Evolutionary conservation across 257 asterid genomes (phyloP).

Genomic region (Solanum medicagineum): DNA sequence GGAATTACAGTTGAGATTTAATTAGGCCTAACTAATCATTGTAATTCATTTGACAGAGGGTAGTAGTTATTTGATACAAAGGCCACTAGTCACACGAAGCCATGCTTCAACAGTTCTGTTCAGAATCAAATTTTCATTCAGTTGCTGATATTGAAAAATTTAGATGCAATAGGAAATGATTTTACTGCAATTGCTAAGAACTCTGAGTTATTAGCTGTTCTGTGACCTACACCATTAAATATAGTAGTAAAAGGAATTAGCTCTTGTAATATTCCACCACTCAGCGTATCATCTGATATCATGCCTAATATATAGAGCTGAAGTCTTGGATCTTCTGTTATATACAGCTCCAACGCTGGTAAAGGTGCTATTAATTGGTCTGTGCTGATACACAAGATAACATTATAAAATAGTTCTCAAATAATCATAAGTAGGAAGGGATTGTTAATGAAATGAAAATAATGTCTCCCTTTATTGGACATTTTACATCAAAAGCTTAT

Average conservation of each 20-base stretch:
- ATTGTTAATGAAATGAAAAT: neutral
- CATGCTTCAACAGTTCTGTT: neutral
- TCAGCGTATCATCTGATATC: neutral
- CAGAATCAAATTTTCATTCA: neutral
- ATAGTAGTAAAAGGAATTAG: neutral
- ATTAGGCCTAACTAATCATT: neutral
- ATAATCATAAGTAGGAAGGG: neutral
- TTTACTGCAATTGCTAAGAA: neutral
- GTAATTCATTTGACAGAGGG: neutral
- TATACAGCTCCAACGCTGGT: neutral
- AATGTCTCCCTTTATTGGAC: neutral
- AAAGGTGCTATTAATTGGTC: neutral
- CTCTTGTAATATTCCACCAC: neutral
- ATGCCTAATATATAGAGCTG: neutral
- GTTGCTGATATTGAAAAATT: neutral
- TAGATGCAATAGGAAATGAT: neutral
- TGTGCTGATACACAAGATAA: neutral
- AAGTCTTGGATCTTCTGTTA: neutral
- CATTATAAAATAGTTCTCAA: neutral
- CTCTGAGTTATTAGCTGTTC: neutral
- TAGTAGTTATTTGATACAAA: neutral
- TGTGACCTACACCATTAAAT: neutral
- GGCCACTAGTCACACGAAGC: neutral
- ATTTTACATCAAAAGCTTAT: neutral
- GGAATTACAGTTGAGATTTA: neutral